Percentiles rank a stretch among this genome's conserved stretches.
phyloP scores from a whole-genome alignment of 2,329 filamentous ascomycete species.

The Alternaria consortialis region DNA sequence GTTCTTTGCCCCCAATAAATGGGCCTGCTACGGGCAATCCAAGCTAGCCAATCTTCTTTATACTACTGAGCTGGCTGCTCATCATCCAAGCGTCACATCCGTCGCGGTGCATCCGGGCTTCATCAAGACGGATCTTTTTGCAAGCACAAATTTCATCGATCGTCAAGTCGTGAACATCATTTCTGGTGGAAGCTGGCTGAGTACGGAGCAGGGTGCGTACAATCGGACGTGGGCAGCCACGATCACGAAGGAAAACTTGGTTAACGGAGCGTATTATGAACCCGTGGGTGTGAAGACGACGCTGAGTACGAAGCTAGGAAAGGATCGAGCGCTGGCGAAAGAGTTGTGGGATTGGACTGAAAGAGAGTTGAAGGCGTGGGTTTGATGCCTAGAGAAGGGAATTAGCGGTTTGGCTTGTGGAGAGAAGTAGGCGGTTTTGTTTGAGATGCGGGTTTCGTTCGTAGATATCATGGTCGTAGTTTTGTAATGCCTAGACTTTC shows the following conservation, averaged over 20 bases:
- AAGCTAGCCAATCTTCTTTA: slow-evolving; percentile 63
- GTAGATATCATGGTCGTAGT: background rate
- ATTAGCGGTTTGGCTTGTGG: background rate
- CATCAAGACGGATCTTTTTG: slow-evolving; percentile 56
- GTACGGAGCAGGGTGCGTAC: slow-evolving; percentile 44
- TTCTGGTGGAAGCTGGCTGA: background rate
- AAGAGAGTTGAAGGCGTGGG: slow-evolving; percentile 35
- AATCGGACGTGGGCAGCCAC: slow-evolving; percentile 56
- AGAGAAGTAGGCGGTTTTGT: background rate
- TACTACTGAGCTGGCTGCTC: slow-evolving; percentile 52
- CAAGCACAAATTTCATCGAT: slow-evolving; percentile 35
- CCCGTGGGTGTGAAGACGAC: slow-evolving; percentile 38
- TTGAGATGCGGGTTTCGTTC: background rate
- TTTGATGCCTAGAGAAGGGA: background rate
- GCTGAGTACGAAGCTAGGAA: slow-evolving; percentile 30
- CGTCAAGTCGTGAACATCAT: background rate
- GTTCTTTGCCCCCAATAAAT: slow-evolving; percentile 42
- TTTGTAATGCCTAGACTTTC: background rate
- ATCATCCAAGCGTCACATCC: slow-evolving; percentile 56
- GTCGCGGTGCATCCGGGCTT: slow-evolving; percentile 60
- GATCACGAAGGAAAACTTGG: slow-evolving; percentile 42
- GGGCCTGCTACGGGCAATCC: slow-evolving; percentile 57
- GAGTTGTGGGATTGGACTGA: slow-evolving; percentile 53
- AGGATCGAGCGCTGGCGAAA: slow-evolving; percentile 43
- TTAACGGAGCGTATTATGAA: slow-evolving; percentile 56